Base-by-base conservation (phyloP, 495 filamentous ascomycete species). In the Aspergillus ostianus region DNA sequence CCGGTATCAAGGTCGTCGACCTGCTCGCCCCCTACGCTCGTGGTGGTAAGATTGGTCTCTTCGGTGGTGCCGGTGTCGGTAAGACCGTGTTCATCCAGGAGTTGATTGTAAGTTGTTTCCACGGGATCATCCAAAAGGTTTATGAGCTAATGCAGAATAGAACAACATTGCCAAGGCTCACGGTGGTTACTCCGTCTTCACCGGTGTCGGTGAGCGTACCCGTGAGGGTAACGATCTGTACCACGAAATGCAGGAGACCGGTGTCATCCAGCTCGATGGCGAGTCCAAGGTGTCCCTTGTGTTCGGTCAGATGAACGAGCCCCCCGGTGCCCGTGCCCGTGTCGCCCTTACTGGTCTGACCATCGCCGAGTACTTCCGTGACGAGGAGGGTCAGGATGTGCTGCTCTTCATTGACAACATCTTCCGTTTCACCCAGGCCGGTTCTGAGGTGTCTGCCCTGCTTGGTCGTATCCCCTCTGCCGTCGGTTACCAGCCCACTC, bases 11-110 rank as follows among this genome's bases (percentile, higher is more conserved):
- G 88, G 94, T 98, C 77, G 94, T 98, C 78, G 94, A 98, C 76
- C 83, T 98, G 65, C 85, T 98, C 67, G 94, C 94, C 73, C 94
- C 94, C 69, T 98, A 98, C 79, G 94, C 94, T 80, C 94, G 94
- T 93, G 94, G 94, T 90, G 94, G 94, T 87, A 98, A 98, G 89
- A 98, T 98, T 86, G 94, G 94, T 90, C 95, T 98, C 73, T 98
- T 98, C 82, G 94, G 94, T 83, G 94, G 94, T 94, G 94, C 94
- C 72, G 94, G 94, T 94, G 94, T 98, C 84, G 94, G 94, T 80
- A 98, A 98, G 90, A 98, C 94, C 76, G 94, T 98, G 83, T 98
- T 98, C 85, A 98, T 98, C 77, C 94, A 98, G 86, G 94, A 98
- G 83, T 81, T 98, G 74, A 98, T 98, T 80, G 86, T 89, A 80